Evolutionary conservation across 768 basidiomycete species (phyloP), one percentile per base, ranked within the genome.

Genomic region (Lactarius pseudohatsudake): DNA sequence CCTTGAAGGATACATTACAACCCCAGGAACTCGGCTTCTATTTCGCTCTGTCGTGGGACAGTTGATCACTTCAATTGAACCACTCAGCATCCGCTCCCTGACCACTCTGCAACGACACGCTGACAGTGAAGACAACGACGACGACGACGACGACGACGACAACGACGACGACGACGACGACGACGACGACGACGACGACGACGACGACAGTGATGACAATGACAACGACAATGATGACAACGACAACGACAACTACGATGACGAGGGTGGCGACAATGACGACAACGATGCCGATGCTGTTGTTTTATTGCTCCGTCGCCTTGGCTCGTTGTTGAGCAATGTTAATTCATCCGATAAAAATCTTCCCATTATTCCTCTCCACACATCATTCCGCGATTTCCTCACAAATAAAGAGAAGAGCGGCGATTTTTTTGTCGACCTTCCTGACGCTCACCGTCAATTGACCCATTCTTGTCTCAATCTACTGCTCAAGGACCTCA

Each of bases 11-110:
- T 45, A 45, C 59, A n/a, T 61, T 18, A 32, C 20, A 5, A 0
- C 4, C 16, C 10, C 6, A n/a, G n/a, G 20, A 40, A 0, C 34
- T 11, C 38, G 3, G 28, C 8, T 28, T 32, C 41, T 50, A 28
- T 61, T 61, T 13, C 43, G 59, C 22, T 36, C 30, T 8, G 59
- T 61, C 16, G 28, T 47, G 59, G 59, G 59, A 43, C 59, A 61
- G 26, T 22, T 61, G 13, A 10, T 61, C 5, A 26, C 59, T 43
- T 13, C 59, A 0, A 20, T 43, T 43, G 43, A 43, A 20, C 43
- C 43, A 6, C 43, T 43, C 43, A 43, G 43, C 8, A 43, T 43
- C 8, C 43, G 18, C 43, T 43, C 43, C 43, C 20, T 43, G 43
- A 43, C 20, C 7, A 43, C 43, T 20, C 43, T 43, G 43, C 43